Evolutionary conservation across 140 eudicot genomes (phyloP), one percentile per base, ranked within the genome.

Genomic region (Cichorium intybus): DNA sequence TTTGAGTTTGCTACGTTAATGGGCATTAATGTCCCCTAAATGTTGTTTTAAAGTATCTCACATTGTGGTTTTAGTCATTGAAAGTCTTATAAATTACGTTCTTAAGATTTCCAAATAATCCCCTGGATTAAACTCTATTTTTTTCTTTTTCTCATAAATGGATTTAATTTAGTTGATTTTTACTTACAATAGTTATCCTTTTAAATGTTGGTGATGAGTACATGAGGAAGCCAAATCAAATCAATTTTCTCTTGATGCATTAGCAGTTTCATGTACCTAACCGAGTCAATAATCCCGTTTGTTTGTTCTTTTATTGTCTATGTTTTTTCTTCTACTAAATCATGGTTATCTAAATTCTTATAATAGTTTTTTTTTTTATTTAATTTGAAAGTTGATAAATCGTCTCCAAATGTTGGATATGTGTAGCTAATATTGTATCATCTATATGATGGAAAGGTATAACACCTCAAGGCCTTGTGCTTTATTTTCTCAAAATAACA

Each of bases 361-460:
- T 51, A 34, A 24, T 64, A 23, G n/a, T n/a, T n/a, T 53, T 47
- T 50, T 26, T 22, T 78, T 56, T 67, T 20, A 21, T n/a, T 35
- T 14, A 23, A 41, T 74, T 68, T 73, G 49, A 24, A 93, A 97
- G 99, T 93, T 47, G 99, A 93, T 81, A 83, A 83, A 83, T 75
- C 92, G 12, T 85, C 88, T 64, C 90, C 95, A 56, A 84, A 88
- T 74, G 95, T 72, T 68, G 96, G 99, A 48, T 93, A 75, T 74
- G 95, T 93, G 56, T 75, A 88, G 87, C 87, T 93, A 51, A 84
- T 93, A 84, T 93, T 93, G 79, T 93, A 93, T 77, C 85, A 93
- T 70, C 82, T 93, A 18, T 93, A 93, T 71, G 99, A 93, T 39
- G 99, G 97, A 70, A 88, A 93, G 95, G 99, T 88, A 81, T 57